Conservation (phyloP, 495 filamentous ascomycete species). For the Tuber indicum region DNA sequence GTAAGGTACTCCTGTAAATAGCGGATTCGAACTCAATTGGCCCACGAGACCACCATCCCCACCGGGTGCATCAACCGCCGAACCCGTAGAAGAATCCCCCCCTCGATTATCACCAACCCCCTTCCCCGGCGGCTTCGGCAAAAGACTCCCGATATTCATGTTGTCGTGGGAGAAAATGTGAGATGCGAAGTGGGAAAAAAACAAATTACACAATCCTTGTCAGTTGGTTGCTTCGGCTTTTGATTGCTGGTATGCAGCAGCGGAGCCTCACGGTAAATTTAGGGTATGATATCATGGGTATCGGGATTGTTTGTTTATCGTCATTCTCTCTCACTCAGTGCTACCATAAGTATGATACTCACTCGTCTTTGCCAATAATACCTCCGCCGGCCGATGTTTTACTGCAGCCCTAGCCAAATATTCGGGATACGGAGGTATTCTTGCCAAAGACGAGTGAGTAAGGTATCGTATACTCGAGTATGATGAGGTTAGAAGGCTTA, state of each 20-base stretch:
- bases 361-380: too few species aligned
- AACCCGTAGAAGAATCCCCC: not conserved
- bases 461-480: not conserved
- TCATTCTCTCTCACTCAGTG: not conserved
- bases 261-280: not conserved
- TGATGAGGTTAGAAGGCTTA: not conserved
- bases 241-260: not conserved
- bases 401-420: too few species aligned
- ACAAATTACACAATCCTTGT: not conserved
- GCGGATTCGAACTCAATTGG: slow-evolving; percentile 32
- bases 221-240: not conserved
- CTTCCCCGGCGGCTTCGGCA: not conserved
- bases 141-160: slow-evolving; percentile 1
- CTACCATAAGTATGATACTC: too few species aligned
- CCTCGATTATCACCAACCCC: not conserved
- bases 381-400: too few species aligned
- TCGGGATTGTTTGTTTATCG: not conserved
- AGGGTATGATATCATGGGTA: not conserved
- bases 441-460: too few species aligned
- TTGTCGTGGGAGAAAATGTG: not conserved
- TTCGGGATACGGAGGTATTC: too few species aligned
- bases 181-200: not conserved
- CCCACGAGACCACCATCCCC: slow-evolving; percentile 17
- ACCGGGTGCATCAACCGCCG: not conserved
- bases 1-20: slow-evolving; percentile 36